phyloP scores from a whole-genome alignment of 305 asterid species.

The Stenogyne calaminthoides region DNA sequence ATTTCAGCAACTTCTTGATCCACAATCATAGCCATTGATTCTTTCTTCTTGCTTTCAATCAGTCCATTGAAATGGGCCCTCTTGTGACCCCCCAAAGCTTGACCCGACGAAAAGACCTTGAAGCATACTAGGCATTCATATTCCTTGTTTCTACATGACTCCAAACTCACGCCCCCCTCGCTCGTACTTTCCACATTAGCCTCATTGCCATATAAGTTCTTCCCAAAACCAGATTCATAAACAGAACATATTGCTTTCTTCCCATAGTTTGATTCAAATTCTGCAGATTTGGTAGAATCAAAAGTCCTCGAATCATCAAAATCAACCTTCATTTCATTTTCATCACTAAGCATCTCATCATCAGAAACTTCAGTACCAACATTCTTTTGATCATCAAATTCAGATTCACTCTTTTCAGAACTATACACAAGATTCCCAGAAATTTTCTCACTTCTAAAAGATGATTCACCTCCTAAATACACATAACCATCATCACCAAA shows the following conservation, averaged over 20 bases:
- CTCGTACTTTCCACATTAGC: conserved; percentile 28
- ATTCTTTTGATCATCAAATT: conserved; percentile 23
- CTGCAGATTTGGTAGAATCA: background rate
- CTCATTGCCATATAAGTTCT: conserved; percentile 15
- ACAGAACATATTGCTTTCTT: conserved; percentile 23
- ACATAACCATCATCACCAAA: conserved; percentile 32
- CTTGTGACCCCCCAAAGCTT: conserved; percentile 86
- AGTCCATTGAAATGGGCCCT: conserved; percentile 61
- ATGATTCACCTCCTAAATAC: conserved; percentile 42
- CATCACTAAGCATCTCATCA: conserved; percentile 29
- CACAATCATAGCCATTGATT: conserved; percentile 24
- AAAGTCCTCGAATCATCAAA: background rate
- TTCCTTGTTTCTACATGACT: conserved; percentile 41
- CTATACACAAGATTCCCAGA: background rate
- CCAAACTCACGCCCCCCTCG: conserved; percentile 20
- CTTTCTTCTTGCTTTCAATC: conserved; percentile 37
- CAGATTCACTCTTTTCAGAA: conserved; percentile 35
- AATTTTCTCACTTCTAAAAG: conserved; percentile 21
- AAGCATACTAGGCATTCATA: conserved; percentile 61
- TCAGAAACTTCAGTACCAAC: conserved; percentile 22
- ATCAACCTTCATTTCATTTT: conserved; percentile 19
- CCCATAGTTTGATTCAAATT: conserved; percentile 27
- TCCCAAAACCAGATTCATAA: conserved; percentile 21
- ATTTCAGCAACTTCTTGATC: conserved; percentile 35
- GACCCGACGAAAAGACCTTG: conserved; percentile 69